A percentile compares a stretch with the other conserved stretches of the same genome.
phyloP scores from a whole-genome alignment of 805 yeast genomes.

The Pichia gijzeniarum region DNA sequence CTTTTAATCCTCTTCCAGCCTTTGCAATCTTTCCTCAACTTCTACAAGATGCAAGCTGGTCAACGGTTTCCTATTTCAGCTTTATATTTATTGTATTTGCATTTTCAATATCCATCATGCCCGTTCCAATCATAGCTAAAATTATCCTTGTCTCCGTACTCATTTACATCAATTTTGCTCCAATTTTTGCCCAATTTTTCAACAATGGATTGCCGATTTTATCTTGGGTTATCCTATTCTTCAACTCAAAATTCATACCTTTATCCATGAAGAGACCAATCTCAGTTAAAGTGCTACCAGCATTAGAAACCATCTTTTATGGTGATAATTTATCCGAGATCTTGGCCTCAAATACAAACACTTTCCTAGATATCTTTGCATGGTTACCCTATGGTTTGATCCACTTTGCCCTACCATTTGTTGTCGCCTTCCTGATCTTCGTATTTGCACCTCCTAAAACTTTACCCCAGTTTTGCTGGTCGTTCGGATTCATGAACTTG shows the following conservation, averaged over 20 bases:
- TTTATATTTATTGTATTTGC: constrained; percentile 17
- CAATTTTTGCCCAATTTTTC: constrained; percentile 81
- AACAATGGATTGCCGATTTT: constrained; percentile 76
- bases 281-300: constrained; percentile 83
- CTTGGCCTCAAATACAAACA: constrained; percentile 64
- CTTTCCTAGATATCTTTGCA: constrained; percentile 71
- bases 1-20: constrained; percentile 7
- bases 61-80: constrained; percentile 15
- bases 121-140: constrained; percentile 16
- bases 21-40: constrained; percentile 1
- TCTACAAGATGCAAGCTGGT: background rate
- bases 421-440: constrained; percentile 71
- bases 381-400: constrained; percentile 94
- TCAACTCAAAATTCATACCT: constrained; percentile 71
- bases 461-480: constrained; percentile 77
- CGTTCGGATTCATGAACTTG: constrained; percentile 92
- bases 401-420: constrained; percentile 87
- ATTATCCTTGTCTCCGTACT: constrained; percentile 12
- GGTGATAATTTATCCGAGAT: constrained; percentile 88
- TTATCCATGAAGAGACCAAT: constrained; percentile 75
- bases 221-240: constrained; percentile 82
- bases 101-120: constrained; percentile 23
- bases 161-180: constrained; percentile 42
- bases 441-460: constrained; percentile 89
- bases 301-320: constrained; percentile 84